Base-by-base conservation (phyloP, 768 basidiomycete genomes). In the Auriscalpium microsporum region DNA sequence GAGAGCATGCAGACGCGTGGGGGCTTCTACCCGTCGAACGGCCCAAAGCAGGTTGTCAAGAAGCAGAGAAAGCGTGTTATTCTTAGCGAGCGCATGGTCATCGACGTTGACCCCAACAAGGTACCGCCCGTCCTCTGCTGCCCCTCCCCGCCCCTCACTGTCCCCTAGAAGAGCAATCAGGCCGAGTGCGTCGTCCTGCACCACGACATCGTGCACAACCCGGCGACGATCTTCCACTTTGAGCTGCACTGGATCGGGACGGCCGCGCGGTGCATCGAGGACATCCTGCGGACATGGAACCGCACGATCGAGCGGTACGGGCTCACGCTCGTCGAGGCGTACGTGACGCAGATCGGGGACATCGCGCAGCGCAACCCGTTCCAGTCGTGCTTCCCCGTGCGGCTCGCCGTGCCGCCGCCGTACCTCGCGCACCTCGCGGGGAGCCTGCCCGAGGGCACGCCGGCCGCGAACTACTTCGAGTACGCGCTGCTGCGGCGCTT, bases 231-330 rank as follows among this genome's bases (percentile, higher is more conserved):
- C 56, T 96, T 96, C 72, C 95, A 98, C 69, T 94, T 98, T 63
- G 94, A 99, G 69, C 76, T 99, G 33, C 90, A 95, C 58, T 99
- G 96, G 95, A 86, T 98, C 42, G 94, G 92, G 2, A 88, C 94
- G 2, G 94, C 93, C 1, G 92, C 94, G 21, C 82, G 90, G 19
- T 86, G 85, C 59, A 88, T 98, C 51, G 94, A 97, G 60, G 93
- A 95, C 60, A 79, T 87, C 51, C 76, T 96, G 21, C 82, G 87
- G 40, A 77, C 80, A 51, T 94, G 93, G 88, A 81, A 80, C 54
- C 77, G 89, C 42, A 78, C 81, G 4, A 90, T 94, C 46, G 94
- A 95, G 59, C 79, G 86, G 50, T 93, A 93, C 58, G 95, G 95
- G 3, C 75, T 98, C 54, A 90, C 83, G 67, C 81, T 99, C 10